phyloP scores from a whole-genome alignment of 352 stramenopile genomes.

The Paralagenidium karlingii region DNA sequence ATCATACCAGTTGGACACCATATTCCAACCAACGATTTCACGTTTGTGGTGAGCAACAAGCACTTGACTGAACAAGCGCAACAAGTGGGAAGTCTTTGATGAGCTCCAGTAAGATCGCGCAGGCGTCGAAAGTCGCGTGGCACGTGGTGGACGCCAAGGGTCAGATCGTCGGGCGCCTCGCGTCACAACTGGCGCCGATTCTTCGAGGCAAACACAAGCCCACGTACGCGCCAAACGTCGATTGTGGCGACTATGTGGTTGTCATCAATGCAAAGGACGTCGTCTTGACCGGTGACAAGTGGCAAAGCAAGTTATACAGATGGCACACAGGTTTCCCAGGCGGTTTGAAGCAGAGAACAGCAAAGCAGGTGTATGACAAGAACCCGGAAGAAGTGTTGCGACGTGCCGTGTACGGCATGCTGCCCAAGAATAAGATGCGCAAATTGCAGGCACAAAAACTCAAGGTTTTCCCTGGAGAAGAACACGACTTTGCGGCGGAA shows the following conservation, averaged over 20 bases:
- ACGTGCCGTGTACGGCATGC: conserved; percentile 96
- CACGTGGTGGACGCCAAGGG: conserved; percentile 94
- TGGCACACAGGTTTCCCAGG: conserved; percentile 98
- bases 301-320: conserved; percentile 94
- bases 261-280: conserved; percentile 95
- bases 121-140: conserved; percentile 83
- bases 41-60: too few relatives aligned
- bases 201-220: conserved; percentile 98
- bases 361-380: conserved; percentile 89
- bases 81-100: too few relatives aligned
- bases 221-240: conserved; percentile 94
- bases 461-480: conserved; percentile 90
- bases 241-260: conserved; percentile 97
- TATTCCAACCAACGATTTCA: too few relatives aligned
- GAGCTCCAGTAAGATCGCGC: conserved; percentile 73
- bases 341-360: conserved; percentile 91
- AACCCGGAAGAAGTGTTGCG: conserved; percentile 93
- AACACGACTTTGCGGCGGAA: conserved; percentile 87
- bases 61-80: too few relatives aligned
- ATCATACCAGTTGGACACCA: too few relatives aligned
- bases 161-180: conserved; percentile 93
- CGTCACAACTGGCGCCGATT: conserved; percentile 92
- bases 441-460: conserved; percentile 92
- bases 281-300: conserved; percentile 94
- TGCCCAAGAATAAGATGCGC: conserved; percentile 95